Base-by-base conservation (phyloP, 1,284 basidiomycete species). In the Melampsora larici-populina region DNA sequence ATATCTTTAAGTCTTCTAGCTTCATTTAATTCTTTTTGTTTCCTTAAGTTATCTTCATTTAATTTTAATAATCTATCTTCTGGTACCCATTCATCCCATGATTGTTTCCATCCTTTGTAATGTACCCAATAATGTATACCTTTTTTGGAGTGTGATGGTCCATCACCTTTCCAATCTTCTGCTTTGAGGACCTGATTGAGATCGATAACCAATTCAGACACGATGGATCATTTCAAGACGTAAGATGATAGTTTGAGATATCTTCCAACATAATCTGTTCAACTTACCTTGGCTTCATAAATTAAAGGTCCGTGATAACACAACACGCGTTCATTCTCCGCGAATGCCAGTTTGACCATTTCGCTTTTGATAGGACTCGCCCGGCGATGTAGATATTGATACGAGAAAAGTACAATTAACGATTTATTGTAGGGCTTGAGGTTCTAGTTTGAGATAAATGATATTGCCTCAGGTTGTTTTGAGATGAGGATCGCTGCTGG, bases 1-100 rank as follows among this genome's bases (percentile, higher is more conserved):
- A 74, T 83, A 83, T 21, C 85, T 86, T 80, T 86, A 85, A 62
- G 89, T 85, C 62, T 82, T 84, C 84, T 90, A 92, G 78, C 83
- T 82, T 81, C 86, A 71, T 85, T 82, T 21, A 88, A 81, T n/a
- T 83, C 82, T 33, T 85, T 83, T 83, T 97, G 93, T 80, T 90
- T 86, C n/a, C 88, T 87, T 58, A 96, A 86, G 81, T 94, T 96
- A 63, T 88, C 87, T 79, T 97, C 93, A 82, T 91, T 94, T 81
- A 88, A 87, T 84, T 98, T 98, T 77, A 98, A 87, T 66, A 98
- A 86, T 5, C 97, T 90, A 24, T 85, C 84, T 62, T 89, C 88
- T 0, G 93, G 91, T 0, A 98, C 96, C 94, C 94, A 98, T 87
- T 99, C 96, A 85, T 98, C 96, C 96, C 96, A 98, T 90, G 92